Evolutionary conservation across 345 rosid species (phyloP), one percentile per base, ranked within the genome.

Genomic region (Garcia nutans): DNA sequence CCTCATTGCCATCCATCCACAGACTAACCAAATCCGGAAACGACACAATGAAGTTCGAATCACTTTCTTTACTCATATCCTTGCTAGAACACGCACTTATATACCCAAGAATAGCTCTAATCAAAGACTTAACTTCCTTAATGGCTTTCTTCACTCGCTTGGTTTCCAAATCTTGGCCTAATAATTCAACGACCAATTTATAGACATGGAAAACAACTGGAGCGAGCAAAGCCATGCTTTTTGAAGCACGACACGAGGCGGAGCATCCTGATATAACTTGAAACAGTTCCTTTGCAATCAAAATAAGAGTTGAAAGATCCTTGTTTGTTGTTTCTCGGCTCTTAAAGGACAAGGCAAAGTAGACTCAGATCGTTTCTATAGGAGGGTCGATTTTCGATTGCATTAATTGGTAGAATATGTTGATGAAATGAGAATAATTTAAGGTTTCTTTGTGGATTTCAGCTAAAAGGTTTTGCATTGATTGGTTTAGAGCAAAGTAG

Each of bases 321-420:
- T 74, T 81, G 22, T 60, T 72, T 64, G 37, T 41, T 45, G 56
- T 50, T 41, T 70, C 64, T 19, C 66, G 83, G 73, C 71, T 56
- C 58, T 80, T 80, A 65, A 75, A 84, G 23, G 79, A 61, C 65
- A 89, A 74, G 70, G 86, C 87, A 69, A 81, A 72, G 84, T 81
- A 86, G 7, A 81, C 85, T 90, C 91, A 89, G 77, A 89, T 85
- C 20, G 93, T 81, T 71, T 80, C 89, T 8, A 86, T 80, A 68
- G 88, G 85, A 31, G 91, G 90, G 79, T 89, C 90, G 23, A 78
- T 44, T 73, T 76, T 83, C 1, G 50, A 71, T 78, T 86, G 91
- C 84, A 76, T 82, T 57, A 89, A 83, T 26, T 80, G 64, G 67
- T 78, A 70, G 80, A 86, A 86, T 8, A 72, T 23, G 55, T 85